These are phyloP conservation scores for Paecilomyces formosus DNA, from an alignment of 2,329 filamentous ascomycete genomes.

Conservation along the genomic window DNA sequence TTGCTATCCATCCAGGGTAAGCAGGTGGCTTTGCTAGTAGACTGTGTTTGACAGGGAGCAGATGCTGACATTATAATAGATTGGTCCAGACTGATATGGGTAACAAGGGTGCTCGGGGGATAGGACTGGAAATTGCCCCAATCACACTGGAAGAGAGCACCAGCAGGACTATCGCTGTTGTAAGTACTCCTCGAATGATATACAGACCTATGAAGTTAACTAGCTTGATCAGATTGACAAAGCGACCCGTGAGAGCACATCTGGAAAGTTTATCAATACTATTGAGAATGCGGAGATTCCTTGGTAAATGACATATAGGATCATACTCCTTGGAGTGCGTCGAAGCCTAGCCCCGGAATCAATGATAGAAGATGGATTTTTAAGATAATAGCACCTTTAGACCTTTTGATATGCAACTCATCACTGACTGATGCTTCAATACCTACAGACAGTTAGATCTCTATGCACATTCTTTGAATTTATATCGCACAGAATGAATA, in stretches of 20 bases:
- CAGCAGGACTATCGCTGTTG: not conserved
- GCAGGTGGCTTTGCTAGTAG: not conserved
- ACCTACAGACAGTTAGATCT: no score
- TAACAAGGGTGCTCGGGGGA: slow-evolving; percentile 7
- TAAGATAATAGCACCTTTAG: no score
- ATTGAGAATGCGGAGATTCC: slow-evolving; percentile 12
- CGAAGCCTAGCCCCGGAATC: not conserved
- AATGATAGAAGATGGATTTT: not conserved
- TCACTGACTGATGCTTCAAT: no score
- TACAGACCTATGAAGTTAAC: not conserved
- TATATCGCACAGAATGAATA: no score
- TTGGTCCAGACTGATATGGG: slow-evolving; percentile 18
- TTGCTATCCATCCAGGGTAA: slow-evolving; percentile 13
- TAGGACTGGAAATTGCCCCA: slow-evolving; percentile 11
- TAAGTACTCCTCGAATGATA: not conserved
- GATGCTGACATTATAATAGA: slow-evolving; percentile 1
- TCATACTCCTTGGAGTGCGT: not conserved
- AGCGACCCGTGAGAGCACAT: slow-evolving; percentile 5
- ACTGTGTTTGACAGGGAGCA: no score
- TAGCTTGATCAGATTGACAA: slow-evolving; percentile 12
- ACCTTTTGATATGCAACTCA: no score
- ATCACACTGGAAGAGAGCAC: slow-evolving; percentile 14
- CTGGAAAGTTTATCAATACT: slow-evolving; percentile 12
- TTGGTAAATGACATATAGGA: slow-evolving; percentile 9
- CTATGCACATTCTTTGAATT: no score